Base-by-base conservation (phyloP, 371 early-diverging fungal species). In the Smittium mucronatum region DNA sequence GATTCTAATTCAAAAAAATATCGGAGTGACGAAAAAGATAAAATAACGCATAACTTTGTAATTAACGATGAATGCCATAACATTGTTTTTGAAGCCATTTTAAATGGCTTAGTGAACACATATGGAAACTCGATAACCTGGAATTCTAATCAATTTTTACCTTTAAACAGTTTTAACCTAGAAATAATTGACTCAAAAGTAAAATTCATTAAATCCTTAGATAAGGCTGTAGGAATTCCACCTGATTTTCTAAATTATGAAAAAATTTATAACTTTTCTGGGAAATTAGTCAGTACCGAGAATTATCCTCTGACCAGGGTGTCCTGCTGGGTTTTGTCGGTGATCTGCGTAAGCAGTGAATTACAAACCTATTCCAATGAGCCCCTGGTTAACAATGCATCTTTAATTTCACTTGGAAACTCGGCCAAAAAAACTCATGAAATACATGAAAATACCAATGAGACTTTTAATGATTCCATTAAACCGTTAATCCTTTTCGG, bases 211-310 rank as follows among this genome's bases (percentile, higher is more conserved):
- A 28, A 28, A 21, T 15, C 28, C 2, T 26, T 59, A 2, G 59
- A 59, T 59, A 28, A 28, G n/a, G 0, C 57, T 33, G 21, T 63
- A 57, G 58, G 70, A 65, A n/a, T 29, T 75, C 1, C 68, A 69
- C 0, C 57, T 34, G 34, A 67, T 75, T 21, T 72, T 75, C 59
- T 67, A 72, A 8, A 60, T 66, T 21, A 61, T 71, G 63, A 36
- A 67, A 30, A 60, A 59, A 31, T 68, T 68, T 5, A 30, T 75
- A 30, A 47, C 5, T 47, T 64, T 76, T 11, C 11, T 58, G 28
- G 30, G 34, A 25, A 69, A 72, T 0, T 36, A 66, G 36, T 26
- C 57, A 25, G n/a, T 59, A 25, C 47, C 1, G 57, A 21, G 8
- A 29, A 63, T 26, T 34, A 21, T 17, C 16, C 35, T 47, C 25